Evolutionary conservation across 371 early-diverging fungal genomes (phyloP).

Genomic region (Conidiobolus incongruus): DNA sequence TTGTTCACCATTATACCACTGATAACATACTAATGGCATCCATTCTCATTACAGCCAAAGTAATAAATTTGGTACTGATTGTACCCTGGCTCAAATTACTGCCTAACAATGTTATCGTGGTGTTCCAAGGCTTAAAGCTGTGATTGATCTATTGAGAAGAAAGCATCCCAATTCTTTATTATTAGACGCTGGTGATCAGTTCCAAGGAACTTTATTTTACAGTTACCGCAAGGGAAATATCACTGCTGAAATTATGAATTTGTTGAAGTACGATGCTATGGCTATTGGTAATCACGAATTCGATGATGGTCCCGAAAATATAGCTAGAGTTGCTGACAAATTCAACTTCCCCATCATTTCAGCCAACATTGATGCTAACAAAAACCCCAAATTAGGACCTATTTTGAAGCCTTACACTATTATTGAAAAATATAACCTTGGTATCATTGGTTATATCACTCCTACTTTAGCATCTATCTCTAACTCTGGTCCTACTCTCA

Average conservation of each 20-base stretch:
- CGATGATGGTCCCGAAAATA: no score
- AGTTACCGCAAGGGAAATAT: slow-evolving; percentile 20
- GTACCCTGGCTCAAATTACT: slow-evolving; percentile 13
- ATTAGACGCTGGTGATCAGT: slow-evolving; percentile 49
- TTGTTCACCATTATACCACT: no score
- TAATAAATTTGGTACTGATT: slow-evolving; percentile 26
- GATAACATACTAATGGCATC: slow-evolving; percentile 46
- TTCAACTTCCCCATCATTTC: no score
- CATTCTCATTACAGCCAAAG: slow-evolving; percentile 28
- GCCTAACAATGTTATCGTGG: slow-evolving; percentile 26
- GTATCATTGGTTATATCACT: no score
- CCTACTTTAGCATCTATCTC: no score
- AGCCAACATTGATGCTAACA: no score
- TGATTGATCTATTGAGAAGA: slow-evolving; percentile 25
- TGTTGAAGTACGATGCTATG: slow-evolving; percentile 23
- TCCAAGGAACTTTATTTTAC: slow-evolving; percentile 32
- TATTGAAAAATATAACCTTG: no score
- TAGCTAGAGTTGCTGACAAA: no score
- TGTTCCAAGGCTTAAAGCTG: slow-evolving; percentile 24
- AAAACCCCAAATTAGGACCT: no score
- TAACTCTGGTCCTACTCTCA: no score
- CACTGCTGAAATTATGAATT: slow-evolving; percentile 26
- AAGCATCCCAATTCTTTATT: no score
- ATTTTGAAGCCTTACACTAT: no score
- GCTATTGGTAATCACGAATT: slow-evolving; percentile 51